Base-by-base conservation (phyloP, 106 monocot genomes). In the Allium fistulosum region DNA sequence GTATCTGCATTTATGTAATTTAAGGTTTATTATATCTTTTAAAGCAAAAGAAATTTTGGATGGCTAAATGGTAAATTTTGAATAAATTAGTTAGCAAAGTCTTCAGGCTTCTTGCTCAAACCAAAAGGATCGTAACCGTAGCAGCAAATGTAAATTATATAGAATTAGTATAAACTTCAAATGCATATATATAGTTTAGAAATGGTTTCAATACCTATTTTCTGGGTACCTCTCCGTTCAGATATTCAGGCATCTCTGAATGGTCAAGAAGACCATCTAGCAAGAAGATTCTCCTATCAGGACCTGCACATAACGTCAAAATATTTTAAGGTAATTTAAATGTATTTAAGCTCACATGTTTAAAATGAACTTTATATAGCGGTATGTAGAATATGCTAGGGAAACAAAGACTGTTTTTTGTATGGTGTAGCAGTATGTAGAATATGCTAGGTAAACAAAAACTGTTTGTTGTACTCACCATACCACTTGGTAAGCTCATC, bases 401-500 rank as follows among this genome's bases (percentile, higher is more conserved):
- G 0, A 22, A 22, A 22, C 22, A 22, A 22, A 22, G 22, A 22
- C 22, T 22, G 22, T 22, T 22, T 22, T 0, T 1, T 22, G 22
- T 22, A 22, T 22, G 22, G 37, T 5, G 37, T 37, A 37, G 37
- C 37, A 37, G 5, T 37, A 37, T 37, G 37, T 37, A 37, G 37
- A 37, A 37, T 37, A 37, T 1, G 37, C 5, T 37, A 37, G 37
- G 37, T 2, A 37, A 37, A 37, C 37, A 37, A 37, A 37, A 5
- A 37, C 2, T 37, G 5, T 37, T 37, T 9, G 49, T 17, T 0
- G 15, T 4, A 83, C 90, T 80, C 74, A 83, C 93, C 96, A 45
- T 96, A 96, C 96, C 96, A 96, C 86, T 96, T 92, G 77, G 96
- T 91, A 62, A 96, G 84, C 79, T 96, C 96, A 1, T 92, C 91